These are phyloP conservation scores for Alternaria hordeiaustralica DNA, from an alignment of 2,329 filamentous ascomycete species.

Conservation along the genomic window DNA sequence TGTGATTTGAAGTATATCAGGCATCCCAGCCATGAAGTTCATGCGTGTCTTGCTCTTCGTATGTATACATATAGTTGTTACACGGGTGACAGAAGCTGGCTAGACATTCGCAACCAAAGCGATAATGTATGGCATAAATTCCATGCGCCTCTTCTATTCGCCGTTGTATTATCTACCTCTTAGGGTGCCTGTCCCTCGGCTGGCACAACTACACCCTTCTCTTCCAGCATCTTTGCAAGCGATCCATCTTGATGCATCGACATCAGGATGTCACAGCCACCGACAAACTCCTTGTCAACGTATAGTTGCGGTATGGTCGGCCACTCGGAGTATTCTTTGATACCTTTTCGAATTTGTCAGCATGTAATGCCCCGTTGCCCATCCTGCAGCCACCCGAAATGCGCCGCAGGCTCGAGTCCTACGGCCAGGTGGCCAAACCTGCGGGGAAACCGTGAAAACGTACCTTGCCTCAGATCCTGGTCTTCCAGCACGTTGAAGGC, in stretches of 20 bases:
- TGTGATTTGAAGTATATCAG: neutral
- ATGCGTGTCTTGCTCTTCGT: neutral
- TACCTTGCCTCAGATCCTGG: constrained; percentile 80
- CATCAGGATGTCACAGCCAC: constrained; percentile 96
- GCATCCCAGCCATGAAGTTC: neutral
- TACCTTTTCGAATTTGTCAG: constrained; percentile 63
- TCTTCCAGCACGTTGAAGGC: constrained; percentile 98
- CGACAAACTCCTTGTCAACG: constrained; percentile 92
- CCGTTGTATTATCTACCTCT: neutral
- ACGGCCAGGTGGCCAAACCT: neutral
- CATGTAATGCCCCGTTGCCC: neutral
- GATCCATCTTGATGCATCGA: constrained; percentile 97
- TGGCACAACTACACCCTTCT: constrained; percentile 84
- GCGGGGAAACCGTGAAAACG: neutral
- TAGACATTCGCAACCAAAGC: neutral
- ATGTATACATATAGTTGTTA: constrained; percentile 6
- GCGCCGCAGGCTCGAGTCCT: neutral
- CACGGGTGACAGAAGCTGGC: neutral
- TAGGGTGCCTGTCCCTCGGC: constrained; percentile 35
- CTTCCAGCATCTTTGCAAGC: constrained; percentile 86
- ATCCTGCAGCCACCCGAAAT: neutral
- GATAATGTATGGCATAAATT: neutral
- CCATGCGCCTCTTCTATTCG: neutral
- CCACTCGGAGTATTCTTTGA: constrained; percentile 99
- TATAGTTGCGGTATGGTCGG: constrained; percentile 98